Percentiles rank a stretch among this genome's conserved stretches.
phyloP scores from a whole-genome alignment of 2,329 filamentous ascomycete species.

The Sarocladium oryzae region DNA sequence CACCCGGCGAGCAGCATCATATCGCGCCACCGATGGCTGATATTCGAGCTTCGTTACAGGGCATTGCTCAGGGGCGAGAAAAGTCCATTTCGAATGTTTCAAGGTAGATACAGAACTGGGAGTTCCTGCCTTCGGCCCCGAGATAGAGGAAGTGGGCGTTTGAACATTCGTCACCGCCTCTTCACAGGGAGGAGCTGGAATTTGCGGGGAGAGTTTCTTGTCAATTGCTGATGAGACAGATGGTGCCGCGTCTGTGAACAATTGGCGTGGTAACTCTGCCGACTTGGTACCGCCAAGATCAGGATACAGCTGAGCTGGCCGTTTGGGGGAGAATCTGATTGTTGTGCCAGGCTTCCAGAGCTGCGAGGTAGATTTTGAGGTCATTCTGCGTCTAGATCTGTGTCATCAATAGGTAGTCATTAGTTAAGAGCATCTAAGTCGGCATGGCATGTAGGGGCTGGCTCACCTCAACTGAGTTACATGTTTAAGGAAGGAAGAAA shows the following conservation, averaged over 20 bases:
- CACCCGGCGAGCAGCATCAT: constrained; percentile 42
- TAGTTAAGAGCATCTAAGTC: background rate
- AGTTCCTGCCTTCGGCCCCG: no score
- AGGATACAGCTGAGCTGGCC: constrained; percentile 18
- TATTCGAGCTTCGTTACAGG: constrained; percentile 35
- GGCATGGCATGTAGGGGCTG: background rate
- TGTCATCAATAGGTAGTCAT: background rate
- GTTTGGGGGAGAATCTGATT: constrained; percentile 23
- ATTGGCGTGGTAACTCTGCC: background rate
- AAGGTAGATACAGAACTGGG: background rate
- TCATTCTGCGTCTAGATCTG: constrained; percentile 11
- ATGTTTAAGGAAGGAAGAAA: background rate
- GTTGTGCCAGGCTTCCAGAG: constrained; percentile 25
- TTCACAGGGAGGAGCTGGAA: no score
- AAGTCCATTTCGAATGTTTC: background rate
- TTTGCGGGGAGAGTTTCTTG: no score
- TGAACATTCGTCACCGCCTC: no score
- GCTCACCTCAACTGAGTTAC: background rate
- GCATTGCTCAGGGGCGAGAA: constrained; percentile 16
- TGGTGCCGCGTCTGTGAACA: background rate
- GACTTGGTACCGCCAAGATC: background rate
- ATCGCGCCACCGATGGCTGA: constrained; percentile 39
- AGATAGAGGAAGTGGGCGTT: no score
- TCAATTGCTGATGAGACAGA: background rate
- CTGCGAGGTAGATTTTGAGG: constrained; percentile 10